Percentiles rank a stretch among this genome's conserved stretches.
Conservation (phyloP, 345 rosid species). For the Linum usitatissimum region DNA sequence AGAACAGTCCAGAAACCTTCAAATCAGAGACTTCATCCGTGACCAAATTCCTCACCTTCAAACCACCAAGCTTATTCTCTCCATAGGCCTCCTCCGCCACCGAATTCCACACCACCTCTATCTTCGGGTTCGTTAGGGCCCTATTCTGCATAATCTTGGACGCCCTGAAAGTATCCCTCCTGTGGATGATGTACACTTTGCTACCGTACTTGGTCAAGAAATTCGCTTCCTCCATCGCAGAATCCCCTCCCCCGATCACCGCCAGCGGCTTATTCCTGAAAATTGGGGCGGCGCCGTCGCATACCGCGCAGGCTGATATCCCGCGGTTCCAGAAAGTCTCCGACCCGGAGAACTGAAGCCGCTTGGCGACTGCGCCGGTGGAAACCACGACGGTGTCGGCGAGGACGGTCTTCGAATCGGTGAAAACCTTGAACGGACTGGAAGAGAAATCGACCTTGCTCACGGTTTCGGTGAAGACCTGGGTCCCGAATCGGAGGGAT, state of each 20-base stretch:
- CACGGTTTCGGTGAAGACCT: constrained; percentile 72
- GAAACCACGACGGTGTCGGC: constrained; percentile 75
- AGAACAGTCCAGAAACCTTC: constrained; percentile 78
- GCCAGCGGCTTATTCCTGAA: constrained; percentile 66
- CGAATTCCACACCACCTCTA: constrained; percentile 76
- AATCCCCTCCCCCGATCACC: constrained; percentile 94
- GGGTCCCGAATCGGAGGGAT: constrained; percentile 70
- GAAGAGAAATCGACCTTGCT: constrained; percentile 54
- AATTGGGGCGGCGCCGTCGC: constrained; percentile 99
- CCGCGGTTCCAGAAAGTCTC: constrained; percentile 80
- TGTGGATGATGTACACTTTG: constrained; percentile 67
- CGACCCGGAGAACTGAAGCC: constrained; percentile 56
- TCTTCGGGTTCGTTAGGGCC: constrained; percentile 58
- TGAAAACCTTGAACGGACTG: constrained; percentile 56
- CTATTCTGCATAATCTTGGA: constrained; percentile 87
- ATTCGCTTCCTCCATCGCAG: constrained; percentile 97
- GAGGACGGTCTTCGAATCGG: constrained; percentile 47
- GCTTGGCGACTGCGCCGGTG: constrained; percentile 82
- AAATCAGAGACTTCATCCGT: constrained; percentile 57
- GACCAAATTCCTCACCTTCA: constrained; percentile 63
- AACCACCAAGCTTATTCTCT: constrained; percentile 45
- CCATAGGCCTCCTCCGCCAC: constrained; percentile 70
- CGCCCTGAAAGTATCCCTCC: constrained; percentile 82
- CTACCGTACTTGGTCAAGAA: constrained; percentile 79
- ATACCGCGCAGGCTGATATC: constrained; percentile 91